Evolutionary conservation across 139 green algal genomes (phyloP).

Genomic region (Tetraselmis striata): DNA sequence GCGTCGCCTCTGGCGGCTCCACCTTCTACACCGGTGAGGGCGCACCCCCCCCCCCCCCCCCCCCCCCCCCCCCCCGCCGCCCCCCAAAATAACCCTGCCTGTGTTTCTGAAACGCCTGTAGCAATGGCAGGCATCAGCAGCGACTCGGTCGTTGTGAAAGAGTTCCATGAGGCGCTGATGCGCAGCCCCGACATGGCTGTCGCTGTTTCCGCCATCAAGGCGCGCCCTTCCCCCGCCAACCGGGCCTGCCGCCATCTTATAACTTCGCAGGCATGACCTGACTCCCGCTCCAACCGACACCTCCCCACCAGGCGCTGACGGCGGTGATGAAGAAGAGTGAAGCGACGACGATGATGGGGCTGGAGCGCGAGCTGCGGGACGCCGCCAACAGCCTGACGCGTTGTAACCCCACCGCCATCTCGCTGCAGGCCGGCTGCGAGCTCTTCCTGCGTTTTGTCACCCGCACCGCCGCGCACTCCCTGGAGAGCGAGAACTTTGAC

Average conservation of each 20-base stretch:
- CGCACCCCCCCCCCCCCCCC: too few species aligned
- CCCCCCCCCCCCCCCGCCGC: too few species aligned
- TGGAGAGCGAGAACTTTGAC: slow-evolving; percentile 73
- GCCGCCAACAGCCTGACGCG: slow-evolving; percentile 60
- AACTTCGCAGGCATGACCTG: too few species aligned
- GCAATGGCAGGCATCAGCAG: too few species aligned
- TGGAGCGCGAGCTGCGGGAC: slow-evolving; percentile 77
- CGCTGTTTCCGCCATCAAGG: slow-evolving; percentile 78
- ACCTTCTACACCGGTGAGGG: background rate
- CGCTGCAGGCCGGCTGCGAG: slow-evolving; percentile 83
- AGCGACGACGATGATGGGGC: slow-evolving; percentile 79
- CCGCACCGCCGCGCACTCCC: slow-evolving; percentile 51
- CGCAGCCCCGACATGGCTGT: slow-evolving; percentile 69
- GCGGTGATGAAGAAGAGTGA: slow-evolving; percentile 64
- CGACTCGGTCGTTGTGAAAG: slow-evolving; percentile 38
- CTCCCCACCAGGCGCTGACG: slow-evolving; percentile 72
- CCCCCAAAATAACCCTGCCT: too few species aligned
- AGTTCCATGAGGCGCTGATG: slow-evolving; percentile 66
- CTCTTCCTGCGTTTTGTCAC: slow-evolving; percentile 92
- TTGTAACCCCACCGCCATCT: slow-evolving; percentile 83
- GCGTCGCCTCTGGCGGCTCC: background rate
- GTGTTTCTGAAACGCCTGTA: too few species aligned
- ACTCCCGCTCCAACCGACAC: too few species aligned
- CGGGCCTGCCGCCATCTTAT: too few species aligned
- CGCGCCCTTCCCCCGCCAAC: too few species aligned